phyloP scores from a whole-genome alignment of 495 filamentous ascomycete species.

The Penicillium maclennaniae region DNA sequence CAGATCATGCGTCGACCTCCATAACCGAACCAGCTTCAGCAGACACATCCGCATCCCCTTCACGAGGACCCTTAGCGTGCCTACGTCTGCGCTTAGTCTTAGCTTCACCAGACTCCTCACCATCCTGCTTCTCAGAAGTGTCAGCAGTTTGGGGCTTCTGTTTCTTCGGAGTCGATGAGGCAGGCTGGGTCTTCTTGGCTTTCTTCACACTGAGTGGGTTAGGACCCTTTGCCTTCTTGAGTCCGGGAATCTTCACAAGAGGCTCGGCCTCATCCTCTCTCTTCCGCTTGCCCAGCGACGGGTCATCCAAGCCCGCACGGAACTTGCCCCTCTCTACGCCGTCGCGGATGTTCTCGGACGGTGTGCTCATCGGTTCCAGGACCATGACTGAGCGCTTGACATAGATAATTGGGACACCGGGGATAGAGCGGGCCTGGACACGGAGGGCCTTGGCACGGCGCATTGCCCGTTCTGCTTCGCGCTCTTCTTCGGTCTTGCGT shows the following conservation, averaged over 20 bases:
- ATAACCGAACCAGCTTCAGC: conserved; percentile 18
- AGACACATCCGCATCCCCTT: conserved; percentile 17
- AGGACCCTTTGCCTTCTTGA: conserved; percentile 72
- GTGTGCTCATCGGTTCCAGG: conserved; percentile 77
- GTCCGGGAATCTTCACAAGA: conserved; percentile 55
- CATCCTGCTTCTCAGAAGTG: conserved; percentile 17
- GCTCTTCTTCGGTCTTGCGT: conserved; percentile 26
- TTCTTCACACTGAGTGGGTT: conserved; percentile 93
- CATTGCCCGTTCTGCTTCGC: conserved; percentile 33
- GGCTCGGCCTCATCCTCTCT: conserved; percentile 36
- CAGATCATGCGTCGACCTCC: conserved; percentile 24
- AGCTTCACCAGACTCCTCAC: conserved; percentile 15
- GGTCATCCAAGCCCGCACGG: conserved; percentile 59
- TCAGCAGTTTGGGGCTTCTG: conserved; percentile 10
- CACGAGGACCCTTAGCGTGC: conserved; percentile 34
- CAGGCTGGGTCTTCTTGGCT: conserved; percentile 49
- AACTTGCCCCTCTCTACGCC: conserved; percentile 74
- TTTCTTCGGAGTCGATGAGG: conserved; percentile 16
- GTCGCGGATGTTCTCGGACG: conserved; percentile 58
- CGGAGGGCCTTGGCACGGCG: conserved; percentile 35
- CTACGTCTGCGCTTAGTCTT: conserved; percentile 47
- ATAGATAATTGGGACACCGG: conserved; percentile 78
- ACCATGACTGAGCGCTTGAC: conserved; percentile 85
- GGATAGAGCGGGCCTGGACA: conserved; percentile 38
- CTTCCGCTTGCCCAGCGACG: conserved; percentile 40